phyloP scores from a whole-genome alignment of 2,329 filamentous ascomycete species.

The Cladosporium sp. region DNA sequence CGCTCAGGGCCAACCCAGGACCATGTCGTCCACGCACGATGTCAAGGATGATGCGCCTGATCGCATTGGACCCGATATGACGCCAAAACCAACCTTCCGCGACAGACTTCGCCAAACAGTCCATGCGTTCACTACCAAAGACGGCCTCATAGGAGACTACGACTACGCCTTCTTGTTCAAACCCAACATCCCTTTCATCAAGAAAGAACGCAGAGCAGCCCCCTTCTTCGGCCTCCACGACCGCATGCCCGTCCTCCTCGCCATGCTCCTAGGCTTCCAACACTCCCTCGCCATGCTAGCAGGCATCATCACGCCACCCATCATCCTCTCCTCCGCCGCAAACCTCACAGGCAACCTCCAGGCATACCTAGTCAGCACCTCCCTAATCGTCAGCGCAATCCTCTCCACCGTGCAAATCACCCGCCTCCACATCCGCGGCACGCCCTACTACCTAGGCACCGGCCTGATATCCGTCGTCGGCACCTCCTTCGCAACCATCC shows the following conservation, averaged over 20 bases:
- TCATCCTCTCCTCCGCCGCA: slow-evolving; percentile 64
- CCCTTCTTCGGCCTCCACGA: slow-evolving; percentile 85
- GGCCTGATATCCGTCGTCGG: slow-evolving; percentile 76
- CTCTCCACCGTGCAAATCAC: slow-evolving; percentile 74
- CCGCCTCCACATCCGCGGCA: slow-evolving; percentile 65
- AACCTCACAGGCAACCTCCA: slow-evolving; percentile 58
- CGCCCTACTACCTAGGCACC: slow-evolving; percentile 71
- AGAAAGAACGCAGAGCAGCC: slow-evolving; percentile 52
- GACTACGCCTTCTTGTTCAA: slow-evolving; percentile 87
- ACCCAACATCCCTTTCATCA: slow-evolving; percentile 77
- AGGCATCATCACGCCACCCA: slow-evolving; percentile 69
- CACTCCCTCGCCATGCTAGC: slow-evolving; percentile 69
- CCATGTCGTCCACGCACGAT: slow-evolving; percentile 23
- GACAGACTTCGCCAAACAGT: slow-evolving; percentile 37
- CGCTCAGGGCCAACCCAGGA: not conserved
- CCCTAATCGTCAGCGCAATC: slow-evolving; percentile 72
- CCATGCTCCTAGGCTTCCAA: slow-evolving; percentile 70
- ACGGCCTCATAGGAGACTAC: slow-evolving; percentile 75
- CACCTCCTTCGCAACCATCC: slow-evolving; percentile 72
- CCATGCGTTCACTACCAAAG: slow-evolving; percentile 48
- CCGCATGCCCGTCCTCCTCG: slow-evolving; percentile 68
- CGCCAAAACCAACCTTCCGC: slow-evolving; percentile 37
- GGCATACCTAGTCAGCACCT: slow-evolving; percentile 74
- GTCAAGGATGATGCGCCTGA: slow-evolving; percentile 41
- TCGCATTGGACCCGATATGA: slow-evolving; percentile 40